phyloP scores from a whole-genome alignment of 495 filamentous ascomycete genomes.

The Penicillium chermesinum region DNA sequence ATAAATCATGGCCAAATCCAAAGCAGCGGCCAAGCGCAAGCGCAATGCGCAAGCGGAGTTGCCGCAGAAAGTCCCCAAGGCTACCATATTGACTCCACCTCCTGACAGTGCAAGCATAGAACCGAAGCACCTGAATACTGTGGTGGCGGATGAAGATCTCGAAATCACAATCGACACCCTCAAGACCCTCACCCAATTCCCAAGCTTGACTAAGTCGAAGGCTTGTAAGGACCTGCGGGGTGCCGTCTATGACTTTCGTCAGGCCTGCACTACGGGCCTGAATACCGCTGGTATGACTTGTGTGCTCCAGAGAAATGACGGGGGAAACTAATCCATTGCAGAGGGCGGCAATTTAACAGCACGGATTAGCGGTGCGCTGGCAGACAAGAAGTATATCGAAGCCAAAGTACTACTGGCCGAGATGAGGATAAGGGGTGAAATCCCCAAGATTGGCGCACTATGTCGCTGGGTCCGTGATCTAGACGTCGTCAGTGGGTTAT shows the following conservation, averaged over 20 bases:
- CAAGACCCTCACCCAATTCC: constrained; percentile 31
- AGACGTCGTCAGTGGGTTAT: constrained; percentile 37
- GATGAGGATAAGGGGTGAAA: constrained; percentile 33
- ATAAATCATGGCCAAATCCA: constrained; percentile 29
- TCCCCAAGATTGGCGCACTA: constrained; percentile 37
- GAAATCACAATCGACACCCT: constrained; percentile 37
- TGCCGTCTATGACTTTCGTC: constrained; percentile 37
- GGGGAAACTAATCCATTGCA: constrained; percentile 9
- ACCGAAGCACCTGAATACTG: constrained; percentile 28
- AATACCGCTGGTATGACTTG: constrained; percentile 27
- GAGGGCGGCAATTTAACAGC: constrained; percentile 38
- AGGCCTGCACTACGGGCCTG: constrained; percentile 35
- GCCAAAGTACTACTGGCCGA: constrained; percentile 34
- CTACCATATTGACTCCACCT: constrained; percentile 24
- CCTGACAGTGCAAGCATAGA: constrained; percentile 28
- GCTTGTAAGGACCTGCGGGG: constrained; percentile 36
- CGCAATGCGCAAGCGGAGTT: constrained; percentile 30
- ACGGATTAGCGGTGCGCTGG: constrained; percentile 33
- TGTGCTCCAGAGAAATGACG: background rate
- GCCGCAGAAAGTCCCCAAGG: constrained; percentile 28
- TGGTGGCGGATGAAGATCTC: constrained; percentile 34
- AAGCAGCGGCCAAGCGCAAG: constrained; percentile 36
- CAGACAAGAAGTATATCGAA: constrained; percentile 32
- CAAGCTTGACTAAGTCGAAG: constrained; percentile 34
- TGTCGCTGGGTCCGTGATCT: constrained; percentile 40